A percentile compares a stretch with the other conserved stretches of the same genome.
phyloP scores from a whole-genome alignment of 768 basidiomycete species.

The Hypsizygus marmoreus region DNA sequence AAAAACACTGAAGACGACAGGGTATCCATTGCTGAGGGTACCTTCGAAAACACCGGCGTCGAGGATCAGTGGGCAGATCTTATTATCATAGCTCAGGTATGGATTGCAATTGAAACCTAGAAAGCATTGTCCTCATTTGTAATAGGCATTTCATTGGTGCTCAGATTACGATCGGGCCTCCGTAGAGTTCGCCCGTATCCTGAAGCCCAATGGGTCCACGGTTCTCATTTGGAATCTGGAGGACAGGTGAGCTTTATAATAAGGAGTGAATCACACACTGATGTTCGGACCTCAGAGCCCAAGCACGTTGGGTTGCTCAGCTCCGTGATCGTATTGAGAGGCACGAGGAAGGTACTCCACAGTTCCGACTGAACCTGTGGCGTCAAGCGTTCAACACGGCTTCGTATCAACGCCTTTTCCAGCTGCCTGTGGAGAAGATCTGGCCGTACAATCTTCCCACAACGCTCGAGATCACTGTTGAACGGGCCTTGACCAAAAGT shows the following conservation, averaged over 20 bases:
- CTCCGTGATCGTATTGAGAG: conserved; percentile 69
- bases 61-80: conserved; percentile 74
- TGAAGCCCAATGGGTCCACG: conserved; percentile 73
- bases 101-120: conserved; percentile 5
- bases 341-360: conserved; percentile 75
- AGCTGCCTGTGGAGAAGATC: conserved; percentile 54
- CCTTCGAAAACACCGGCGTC: conserved; percentile 66
- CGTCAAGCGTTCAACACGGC: conserved; percentile 63
- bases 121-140: background rate
- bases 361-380: conserved; percentile 81
- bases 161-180: conserved; percentile 74
- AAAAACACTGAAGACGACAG: conserved; percentile 56
- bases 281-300: conserved; percentile 38
- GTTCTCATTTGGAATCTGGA: conserved; percentile 92
- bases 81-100: conserved; percentile 75
- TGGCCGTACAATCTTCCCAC: conserved; percentile 56
- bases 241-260: conserved; percentile 51
- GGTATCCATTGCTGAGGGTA: conserved; percentile 60
- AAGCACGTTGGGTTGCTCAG: conserved; percentile 73
- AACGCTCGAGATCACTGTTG: conserved; percentile 56
- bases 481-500: conserved; percentile 81
- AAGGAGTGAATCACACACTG: background rate
- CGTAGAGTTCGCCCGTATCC: conserved; percentile 75
- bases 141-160: conserved; percentile 93
- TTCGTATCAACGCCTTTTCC: conserved; percentile 62